These are phyloP conservation scores for Phaeosphaeria sp. DNA, from an alignment of 2,329 filamentous ascomycete species.

Conservation along the genomic window DNA sequence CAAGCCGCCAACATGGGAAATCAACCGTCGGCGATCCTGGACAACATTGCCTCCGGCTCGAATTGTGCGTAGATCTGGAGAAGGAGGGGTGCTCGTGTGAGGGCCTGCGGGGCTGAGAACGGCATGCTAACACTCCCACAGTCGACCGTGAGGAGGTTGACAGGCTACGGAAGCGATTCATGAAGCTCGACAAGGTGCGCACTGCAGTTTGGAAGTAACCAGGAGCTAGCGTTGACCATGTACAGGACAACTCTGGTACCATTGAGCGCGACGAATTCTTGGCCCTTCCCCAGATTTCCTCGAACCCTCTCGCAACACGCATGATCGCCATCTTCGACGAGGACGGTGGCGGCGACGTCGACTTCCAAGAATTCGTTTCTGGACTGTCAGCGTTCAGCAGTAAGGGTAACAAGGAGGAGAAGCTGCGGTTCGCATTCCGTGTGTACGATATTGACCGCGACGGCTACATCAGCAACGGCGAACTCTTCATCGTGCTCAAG, in stretches of 20 bases:
- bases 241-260: constrained; percentile 92
- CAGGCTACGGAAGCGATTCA: constrained; percentile 92
- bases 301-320: constrained; percentile 94
- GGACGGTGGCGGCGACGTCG: constrained; percentile 95
- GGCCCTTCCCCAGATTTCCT: constrained; percentile 94
- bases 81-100: constrained; percentile 24
- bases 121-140: constrained; percentile 50
- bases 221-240: constrained; percentile 5
- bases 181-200: constrained; percentile 96
- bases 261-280: constrained; percentile 99
- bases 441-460: constrained; percentile 99
- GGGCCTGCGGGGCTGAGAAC: constrained; percentile 37
- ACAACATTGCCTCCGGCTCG: constrained; percentile 93
- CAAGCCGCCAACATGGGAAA: constrained; percentile 55
- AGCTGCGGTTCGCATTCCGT: constrained; percentile 96
- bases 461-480: constrained; percentile 97
- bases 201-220: not conserved
- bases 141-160: constrained; percentile 98
- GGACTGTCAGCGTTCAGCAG: constrained; percentile 94
- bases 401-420: constrained; percentile 99
- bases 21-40: constrained; percentile 74
- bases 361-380: constrained; percentile 98
- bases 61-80: constrained; percentile 73
- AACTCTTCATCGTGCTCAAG: constrained; percentile 99
- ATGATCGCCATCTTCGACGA: constrained; percentile 99